These are phyloP conservation scores for Podospora pseudopauciseta DNA, from an alignment of 495 filamentous ascomycete genomes.

Conservation along the genomic window DNA sequence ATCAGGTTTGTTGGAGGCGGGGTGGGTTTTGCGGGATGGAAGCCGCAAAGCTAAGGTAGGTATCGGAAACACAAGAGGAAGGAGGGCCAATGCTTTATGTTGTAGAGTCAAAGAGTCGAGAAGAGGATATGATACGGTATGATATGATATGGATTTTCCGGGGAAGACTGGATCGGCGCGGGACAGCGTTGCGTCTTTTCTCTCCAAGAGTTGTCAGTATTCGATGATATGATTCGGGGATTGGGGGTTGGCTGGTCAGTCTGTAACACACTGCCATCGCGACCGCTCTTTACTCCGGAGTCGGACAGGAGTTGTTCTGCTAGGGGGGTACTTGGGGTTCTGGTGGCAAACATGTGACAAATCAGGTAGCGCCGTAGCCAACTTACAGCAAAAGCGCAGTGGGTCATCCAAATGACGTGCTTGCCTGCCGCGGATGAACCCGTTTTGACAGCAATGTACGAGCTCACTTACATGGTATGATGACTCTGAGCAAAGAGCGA, in stretches of 20 bases:
- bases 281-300: constrained; percentile 4
- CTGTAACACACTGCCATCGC: constrained; percentile 4
- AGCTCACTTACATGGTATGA: background rate
- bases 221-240: constrained; percentile 1
- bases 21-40: background rate
- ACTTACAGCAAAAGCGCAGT: background rate
- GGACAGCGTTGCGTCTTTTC: background rate
- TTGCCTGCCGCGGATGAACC: constrained; percentile 2
- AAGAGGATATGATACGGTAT: background rate
- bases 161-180: background rate
- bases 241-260: background rate
- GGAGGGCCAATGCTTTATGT: background rate
- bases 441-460: background rate
- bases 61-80: background rate
- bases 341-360: background rate
- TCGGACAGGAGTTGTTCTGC: background rate
- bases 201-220: background rate
- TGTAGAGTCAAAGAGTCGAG: background rate
- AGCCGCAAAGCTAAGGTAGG: background rate
- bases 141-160: background rate
- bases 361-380: background rate
- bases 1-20: background rate
- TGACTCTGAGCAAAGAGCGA: constrained; percentile 3
- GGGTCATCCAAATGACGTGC: constrained; percentile 3
- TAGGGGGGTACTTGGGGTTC: background rate